These are phyloP conservation scores for Globisporangium mamillatum DNA, from an alignment of 352 stramenopile genomes.

Conservation along the genomic window DNA sequence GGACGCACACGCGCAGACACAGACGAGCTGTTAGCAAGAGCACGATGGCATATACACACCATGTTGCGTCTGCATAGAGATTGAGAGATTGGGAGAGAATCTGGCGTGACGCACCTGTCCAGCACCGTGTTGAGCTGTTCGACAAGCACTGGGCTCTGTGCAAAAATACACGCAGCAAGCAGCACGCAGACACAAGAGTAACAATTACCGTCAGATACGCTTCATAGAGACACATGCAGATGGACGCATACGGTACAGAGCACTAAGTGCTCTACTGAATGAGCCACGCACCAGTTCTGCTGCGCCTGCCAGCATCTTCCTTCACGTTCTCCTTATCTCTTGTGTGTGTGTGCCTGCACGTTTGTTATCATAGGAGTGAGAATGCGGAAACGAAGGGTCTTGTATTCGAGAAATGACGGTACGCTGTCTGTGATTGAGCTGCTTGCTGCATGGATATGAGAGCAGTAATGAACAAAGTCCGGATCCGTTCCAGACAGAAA, in stretches of 20 bases:
- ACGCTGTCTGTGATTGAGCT: neutral
- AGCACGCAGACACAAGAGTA: neutral
- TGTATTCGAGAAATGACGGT: neutral
- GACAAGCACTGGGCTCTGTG: conserved; percentile 55
- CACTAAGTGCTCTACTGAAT: neutral
- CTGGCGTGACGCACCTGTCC: conserved; percentile 28
- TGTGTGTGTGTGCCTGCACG: neutral
- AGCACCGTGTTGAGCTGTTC: conserved; percentile 65
- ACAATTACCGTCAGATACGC: neutral
- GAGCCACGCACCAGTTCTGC: conserved; percentile 17
- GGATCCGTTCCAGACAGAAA: too few species aligned
- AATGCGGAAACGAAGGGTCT: conserved; percentile 5
- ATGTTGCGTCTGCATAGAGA: neutral
- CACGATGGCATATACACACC: too few species aligned
- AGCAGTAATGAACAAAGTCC: too few species aligned
- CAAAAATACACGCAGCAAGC: neutral
- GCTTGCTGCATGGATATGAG: neutral
- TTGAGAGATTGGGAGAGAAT: neutral
- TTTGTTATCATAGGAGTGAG: conserved; percentile 4
- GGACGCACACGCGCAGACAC: conserved; percentile 6
- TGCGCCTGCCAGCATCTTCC: conserved; percentile 13
- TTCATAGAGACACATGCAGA: neutral
- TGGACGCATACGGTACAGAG: neutral
- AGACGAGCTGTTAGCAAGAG: neutral
- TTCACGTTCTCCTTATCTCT: neutral